Evolutionary conservation across 2,329 filamentous ascomycete genomes (phyloP), one percentile per base, ranked within the genome.

Genomic region (Botryotinia globosa): DNA sequence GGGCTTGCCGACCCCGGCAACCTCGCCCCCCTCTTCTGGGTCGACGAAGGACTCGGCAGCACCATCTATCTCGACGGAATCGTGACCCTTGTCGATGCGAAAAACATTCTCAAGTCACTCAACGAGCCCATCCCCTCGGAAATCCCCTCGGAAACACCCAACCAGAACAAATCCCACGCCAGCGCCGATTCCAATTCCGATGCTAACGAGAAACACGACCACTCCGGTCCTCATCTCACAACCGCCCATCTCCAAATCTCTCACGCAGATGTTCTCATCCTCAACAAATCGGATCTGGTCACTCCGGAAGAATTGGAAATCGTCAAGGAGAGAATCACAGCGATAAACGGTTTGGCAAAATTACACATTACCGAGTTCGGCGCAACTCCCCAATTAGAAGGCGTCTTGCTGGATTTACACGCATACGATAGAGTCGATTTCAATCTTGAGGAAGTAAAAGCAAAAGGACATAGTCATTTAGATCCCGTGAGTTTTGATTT

Each of bases 31-130:
- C 84, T 98, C 22, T 99, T 99, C 84, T 99, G 96, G 96, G 91
- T 99, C 39, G 96, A 99, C 78, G 95, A 98, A 76, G 96, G 94
- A 0, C 87, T 99, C 4, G 95, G 94, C 12, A 97, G 94, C 82
- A 94, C 92, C 54, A 98, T 99, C 78, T 99, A 97, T 81, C 88
- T 99, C 0, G 96, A 99, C 80, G 96, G 96, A 2, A 97, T 99
- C 72, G 94, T 98, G 64, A 98, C 96, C 0, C 85, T 99, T 1
- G 93, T 99, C 32, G 96, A 99, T 81, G 95, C 94, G 45, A 97
- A 96, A 83, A 98, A 98, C 78, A 92, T 99, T 34, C 82, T 97
- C 6, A 90, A 87, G 75, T 93, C 90, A 78, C 86, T 99, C 3
- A 93, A 98, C 75, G 93, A 97, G 72, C 87, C 89, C 5, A 81